Evolutionary conservation across 2,329 filamentous ascomycete species (phyloP), one percentile per base, ranked within the genome.

Genomic region (Trichoderma polysporum): DNA sequence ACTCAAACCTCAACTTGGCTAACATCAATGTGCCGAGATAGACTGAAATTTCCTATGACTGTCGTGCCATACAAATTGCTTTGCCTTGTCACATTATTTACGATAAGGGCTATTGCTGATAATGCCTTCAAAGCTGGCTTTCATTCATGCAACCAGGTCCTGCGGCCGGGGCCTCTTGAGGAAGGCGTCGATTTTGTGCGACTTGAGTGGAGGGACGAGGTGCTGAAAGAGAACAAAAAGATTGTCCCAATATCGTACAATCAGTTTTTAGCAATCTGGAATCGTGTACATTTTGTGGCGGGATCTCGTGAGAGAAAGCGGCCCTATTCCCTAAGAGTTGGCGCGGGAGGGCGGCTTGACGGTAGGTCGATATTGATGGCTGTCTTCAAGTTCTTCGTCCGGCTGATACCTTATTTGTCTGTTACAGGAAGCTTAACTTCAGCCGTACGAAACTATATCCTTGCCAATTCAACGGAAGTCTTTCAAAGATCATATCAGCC

Each of bases 71-170:
- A 47, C 15, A 49, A 56, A 49, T 35, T 65, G 19, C 50, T 65
- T 56, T 65, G 61, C 47, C 53, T 57, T 12, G 53, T 56, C 19
- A 57, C 35, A 15, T 25, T 65, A 45, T 65, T 65, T 29, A 65
- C 61, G 7, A 47, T 57, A 15, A 47, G 52, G 53, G 50, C 61
- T 49, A 65, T 65, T 31, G 41, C 39, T 31, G 61, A 65, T 49
- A 57, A 57, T 50, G 61, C 61, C 22, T 65, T 65, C 25, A 54
- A 65, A 49, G 61, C 61, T 57, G 61, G 61, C 50, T 65, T 49
- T 65, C n/a, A 45, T 22, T 65, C 50, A 31, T 65, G 61, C 50
- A 35, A 65, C 15, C 37, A 65, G 61, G 61, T 57, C 47, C 61
- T 65, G n/a, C n/a, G 27, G 12, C 59, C 59, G 9, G 47, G 33